Base-by-base conservation (phyloP, 441 rosid species). In the Brassica balearica region DNA sequence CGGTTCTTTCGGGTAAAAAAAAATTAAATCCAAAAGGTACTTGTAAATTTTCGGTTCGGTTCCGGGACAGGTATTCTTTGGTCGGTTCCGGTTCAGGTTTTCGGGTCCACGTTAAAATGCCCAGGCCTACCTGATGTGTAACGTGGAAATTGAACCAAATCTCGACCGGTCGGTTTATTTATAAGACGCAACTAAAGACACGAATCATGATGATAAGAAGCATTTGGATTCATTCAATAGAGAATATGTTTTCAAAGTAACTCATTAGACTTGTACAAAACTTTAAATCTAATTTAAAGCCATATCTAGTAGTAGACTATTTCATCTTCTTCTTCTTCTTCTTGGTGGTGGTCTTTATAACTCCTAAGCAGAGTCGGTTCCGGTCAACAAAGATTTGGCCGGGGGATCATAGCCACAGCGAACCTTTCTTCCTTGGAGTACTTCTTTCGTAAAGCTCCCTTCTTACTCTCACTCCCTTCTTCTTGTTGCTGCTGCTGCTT, bases 361-460 rank as follows among this genome's bases (percentile, higher is more conserved):
- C 76, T 56, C 68, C 70, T 73, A 79, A 12, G 78, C 78, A 61
- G 82, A 79, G 27, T 79, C 82, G 51, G 74, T 73, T 36, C 81
- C 80, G 68, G 85, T 72, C 82, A 90, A 79, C 32, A 92, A 89
- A 83, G 81, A 23, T 77, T 87, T 88, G 65, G 91, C 85, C 19
- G 96, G 87, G 8, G 82, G 56, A 85, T 73, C 82, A 85, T 22
- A 0, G 97, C 89, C 17, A 92, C 98, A 0, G 79, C 80, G 2
- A 85, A 92, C 53, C 84, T 61, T 80, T 82, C 75, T 0, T 88
- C 53, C 60, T 64, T 80, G 5, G 92, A 88, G 84, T 92, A 95
- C 86, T 93, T 95, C 79, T 71, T 85, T 76, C 78, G 72, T 32
- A 91, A 85, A 4, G 82, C 90, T 67, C 92, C 91, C 69, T 85